Base-by-base conservation (phyloP, 2,329 filamentous ascomycete genomes). In the Drechslerella coelobrocha region DNA sequence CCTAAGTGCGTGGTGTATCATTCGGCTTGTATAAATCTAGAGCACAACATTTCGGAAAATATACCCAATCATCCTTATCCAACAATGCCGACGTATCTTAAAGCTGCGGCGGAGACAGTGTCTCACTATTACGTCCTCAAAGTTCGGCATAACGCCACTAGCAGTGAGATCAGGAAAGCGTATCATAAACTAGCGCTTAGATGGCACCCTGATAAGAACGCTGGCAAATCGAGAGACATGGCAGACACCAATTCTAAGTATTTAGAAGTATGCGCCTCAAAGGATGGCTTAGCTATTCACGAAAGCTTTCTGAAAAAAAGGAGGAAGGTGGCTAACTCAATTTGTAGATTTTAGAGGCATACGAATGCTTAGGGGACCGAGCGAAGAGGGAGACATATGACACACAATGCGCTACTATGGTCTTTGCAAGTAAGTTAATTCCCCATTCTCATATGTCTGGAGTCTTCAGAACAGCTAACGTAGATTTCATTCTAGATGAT, bases 91-190 rank as follows among this genome's bases (percentile, higher is more conserved):
- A 29, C 26, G 26, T 27, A 45, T 14, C 9, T 19, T 10, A 65
- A 56, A 53, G 45, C 37, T 34, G 7, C 54, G 34, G 47, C 50
- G 24, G 53, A 17, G 37, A 39, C 53, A 29, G 23, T 59, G 10
- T 66, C 61, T 4, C 23, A 66, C 27, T 66, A 66, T 39, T 53
- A 53, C 19, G 31, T 66, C 12, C 54, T 66, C 6, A 26, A 66
- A 9, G 39, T 66, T 10, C 29, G 48, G 19, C 54, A 66, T 24
- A 52, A 66, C 23, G 61, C 61, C 9, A 51, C 34, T 17, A 48
- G 26, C 23, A 47, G 6, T 12, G 51, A 60, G 29, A 66, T 61
- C 14, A 53, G 50, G 10, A 7, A 29, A 37, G 47, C 31, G 3
- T 53, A n/a, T 61, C 57, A 26, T 5, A 24, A 34, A 4, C 48